Evolutionary conservation across 495 filamentous ascomycete genomes (phyloP).

Genomic region (Trichocladium uniseriatum): DNA sequence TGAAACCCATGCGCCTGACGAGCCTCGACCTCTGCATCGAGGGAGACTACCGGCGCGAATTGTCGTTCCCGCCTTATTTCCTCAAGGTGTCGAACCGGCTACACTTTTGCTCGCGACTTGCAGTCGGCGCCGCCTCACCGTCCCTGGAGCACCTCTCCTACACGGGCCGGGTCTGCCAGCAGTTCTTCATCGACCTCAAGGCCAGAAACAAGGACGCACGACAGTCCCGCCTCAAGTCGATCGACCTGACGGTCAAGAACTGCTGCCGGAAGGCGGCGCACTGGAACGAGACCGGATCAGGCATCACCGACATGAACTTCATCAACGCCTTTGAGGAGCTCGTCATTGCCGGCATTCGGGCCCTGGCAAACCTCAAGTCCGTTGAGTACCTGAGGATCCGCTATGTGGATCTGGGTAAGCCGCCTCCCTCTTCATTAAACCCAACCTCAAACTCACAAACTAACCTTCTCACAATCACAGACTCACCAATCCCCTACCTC

Average conservation of each 20-base stretch:
- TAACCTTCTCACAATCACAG: conserved; percentile 19
- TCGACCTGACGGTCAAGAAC: conserved; percentile 62
- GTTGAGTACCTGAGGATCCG: conserved; percentile 56
- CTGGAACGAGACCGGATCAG: conserved; percentile 50
- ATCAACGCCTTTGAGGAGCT: conserved; percentile 57
- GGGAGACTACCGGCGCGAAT: conserved; percentile 53
- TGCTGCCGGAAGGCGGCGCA: conserved; percentile 49
- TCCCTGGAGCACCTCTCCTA: conserved; percentile 55
- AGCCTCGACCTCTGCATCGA: conserved; percentile 59
- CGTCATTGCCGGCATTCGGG: conserved; percentile 49
- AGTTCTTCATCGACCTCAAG: conserved; percentile 46
- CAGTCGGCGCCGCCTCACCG: conserved; percentile 45
- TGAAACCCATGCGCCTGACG: conserved; percentile 42
- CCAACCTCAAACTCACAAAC: not conserved
- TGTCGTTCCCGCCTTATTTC: conserved; percentile 44
- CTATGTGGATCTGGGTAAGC: conserved; percentile 59
- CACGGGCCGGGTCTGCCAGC: conserved; percentile 54
- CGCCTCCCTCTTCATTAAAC: not conserved
- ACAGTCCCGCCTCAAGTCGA: conserved; percentile 45
- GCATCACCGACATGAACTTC: conserved; percentile 59
- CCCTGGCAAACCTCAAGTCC: conserved; percentile 42
- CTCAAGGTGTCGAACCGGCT: conserved; percentile 42
- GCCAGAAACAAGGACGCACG: conserved; percentile 32
- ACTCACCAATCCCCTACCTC: conserved; percentile 46
- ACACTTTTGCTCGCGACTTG: conserved; percentile 49